Evolutionary conservation across 257 asterid species (phyloP).

Genomic region (Salvia splendens): DNA sequence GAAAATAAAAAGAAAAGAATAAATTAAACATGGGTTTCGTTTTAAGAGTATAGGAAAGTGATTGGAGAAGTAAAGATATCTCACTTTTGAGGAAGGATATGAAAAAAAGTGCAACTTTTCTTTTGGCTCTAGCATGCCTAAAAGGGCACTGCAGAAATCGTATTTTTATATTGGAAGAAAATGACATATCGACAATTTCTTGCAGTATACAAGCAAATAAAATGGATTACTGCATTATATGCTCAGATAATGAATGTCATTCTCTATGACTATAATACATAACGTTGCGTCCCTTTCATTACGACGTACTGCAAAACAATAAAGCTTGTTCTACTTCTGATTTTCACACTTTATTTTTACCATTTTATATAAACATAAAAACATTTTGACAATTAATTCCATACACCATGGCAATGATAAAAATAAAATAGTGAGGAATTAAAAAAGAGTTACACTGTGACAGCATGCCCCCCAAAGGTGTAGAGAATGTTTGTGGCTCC

Average conservation of each 20-base stretch:
- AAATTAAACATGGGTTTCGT: not conserved
- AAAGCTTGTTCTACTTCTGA: constrained; percentile 3
- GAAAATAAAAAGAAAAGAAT: not conserved
- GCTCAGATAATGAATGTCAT: constrained; percentile 24
- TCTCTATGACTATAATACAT: constrained; percentile 27
- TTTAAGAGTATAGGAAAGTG: not conserved
- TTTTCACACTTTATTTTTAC: not conserved
- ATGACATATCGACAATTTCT: constrained; percentile 19
- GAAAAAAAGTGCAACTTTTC: constrained; percentile 1
- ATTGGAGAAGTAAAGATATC: not conserved
- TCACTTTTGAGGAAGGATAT: not conserved
- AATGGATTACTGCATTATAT: constrained; percentile 28
- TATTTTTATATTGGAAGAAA: constrained; percentile 20
- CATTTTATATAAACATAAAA: too few species aligned
- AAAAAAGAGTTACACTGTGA: constrained; percentile 41
- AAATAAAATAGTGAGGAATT: too few species aligned
- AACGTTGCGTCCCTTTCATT: constrained; percentile 29
- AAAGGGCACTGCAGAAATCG: not conserved
- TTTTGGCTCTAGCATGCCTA: constrained; percentile 24
- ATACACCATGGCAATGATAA: too few species aligned
- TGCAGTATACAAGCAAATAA: not conserved
- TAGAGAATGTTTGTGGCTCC: constrained; percentile 63
- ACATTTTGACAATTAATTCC: too few species aligned
- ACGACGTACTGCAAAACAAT: not conserved
- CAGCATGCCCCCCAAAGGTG: constrained; percentile 64